phyloP scores from a whole-genome alignment of 2,329 filamentous ascomycete species.

The Colletotrichum acutatum region DNA sequence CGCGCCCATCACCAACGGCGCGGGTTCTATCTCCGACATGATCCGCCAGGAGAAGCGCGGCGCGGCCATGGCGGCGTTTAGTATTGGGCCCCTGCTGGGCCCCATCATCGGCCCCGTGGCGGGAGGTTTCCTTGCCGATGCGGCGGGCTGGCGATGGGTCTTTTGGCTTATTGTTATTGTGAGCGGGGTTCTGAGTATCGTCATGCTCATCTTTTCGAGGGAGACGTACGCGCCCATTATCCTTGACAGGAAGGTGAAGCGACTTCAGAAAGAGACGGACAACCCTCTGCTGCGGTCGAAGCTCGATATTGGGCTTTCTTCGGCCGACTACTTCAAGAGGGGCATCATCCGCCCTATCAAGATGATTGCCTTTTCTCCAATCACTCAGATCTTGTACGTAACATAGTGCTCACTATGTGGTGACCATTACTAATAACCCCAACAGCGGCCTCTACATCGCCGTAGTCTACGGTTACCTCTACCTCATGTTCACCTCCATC shows the following conservation, averaged over 20 bases:
- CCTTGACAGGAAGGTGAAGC: slow-evolving; percentile 53
- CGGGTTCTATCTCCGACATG: slow-evolving; percentile 74
- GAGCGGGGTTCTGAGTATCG: slow-evolving; percentile 46
- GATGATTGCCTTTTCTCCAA: slow-evolving; percentile 58
- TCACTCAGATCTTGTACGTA: slow-evolving; percentile 50
- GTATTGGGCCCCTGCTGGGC: slow-evolving; percentile 56
- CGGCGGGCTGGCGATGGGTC: slow-evolving; percentile 60
- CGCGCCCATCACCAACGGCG: slow-evolving; percentile 72
- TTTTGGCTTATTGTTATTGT: slow-evolving; percentile 60
- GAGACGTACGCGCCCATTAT: slow-evolving; percentile 63
- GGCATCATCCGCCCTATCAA: slow-evolving; percentile 60
- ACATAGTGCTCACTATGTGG: slow-evolving; percentile 35
- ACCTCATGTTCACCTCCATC: slow-evolving; percentile 63
- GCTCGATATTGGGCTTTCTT: slow-evolving; percentile 56
- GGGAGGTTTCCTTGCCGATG: slow-evolving; percentile 54
- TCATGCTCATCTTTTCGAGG: slow-evolving; percentile 52
- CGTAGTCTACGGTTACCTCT: slow-evolving; percentile 60
- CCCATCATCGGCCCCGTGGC: slow-evolving; percentile 59
- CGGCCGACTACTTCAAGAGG: slow-evolving; percentile 53
- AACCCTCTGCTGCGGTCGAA: slow-evolving; percentile 65
- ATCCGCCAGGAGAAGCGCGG: slow-evolving; percentile 67
- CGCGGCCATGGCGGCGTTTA: slow-evolving; percentile 63
- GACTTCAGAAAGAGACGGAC: slow-evolving; percentile 62
- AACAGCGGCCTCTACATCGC: slow-evolving; percentile 47
- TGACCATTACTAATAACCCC: not conserved